These are phyloP conservation scores for Malus asiatica DNA, from an alignment of 306 rosid genomes.

Conservation along the genomic window DNA sequence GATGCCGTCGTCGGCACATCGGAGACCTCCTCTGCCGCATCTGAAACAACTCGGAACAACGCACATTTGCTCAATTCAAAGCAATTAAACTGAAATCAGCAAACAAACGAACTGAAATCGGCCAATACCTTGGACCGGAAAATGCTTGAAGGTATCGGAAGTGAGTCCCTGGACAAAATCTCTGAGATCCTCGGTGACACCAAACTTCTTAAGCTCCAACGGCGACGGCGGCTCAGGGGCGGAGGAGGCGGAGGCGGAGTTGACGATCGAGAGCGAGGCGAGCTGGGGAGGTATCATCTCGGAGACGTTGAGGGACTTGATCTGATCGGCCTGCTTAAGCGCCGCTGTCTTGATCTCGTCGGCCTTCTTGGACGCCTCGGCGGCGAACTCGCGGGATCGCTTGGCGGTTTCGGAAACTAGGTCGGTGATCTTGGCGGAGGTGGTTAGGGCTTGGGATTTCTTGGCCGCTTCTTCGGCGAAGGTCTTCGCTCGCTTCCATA, in stretches of 20 bases:
- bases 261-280: conserved; percentile 35
- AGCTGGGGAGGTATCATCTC: conserved; percentile 70
- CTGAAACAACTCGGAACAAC: conserved; percentile 33
- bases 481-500: conserved; percentile 79
- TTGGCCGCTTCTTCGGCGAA: conserved; percentile 96
- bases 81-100: neutral
- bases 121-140: conserved; percentile 60
- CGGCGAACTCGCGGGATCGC: conserved; percentile 85
- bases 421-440: conserved; percentile 64
- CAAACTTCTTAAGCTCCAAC: conserved; percentile 48
- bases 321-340: conserved; percentile 69
- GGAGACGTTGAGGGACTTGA: conserved; percentile 68
- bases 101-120: neutral
- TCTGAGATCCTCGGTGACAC: conserved; percentile 77
- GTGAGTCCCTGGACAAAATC: conserved; percentile 86
- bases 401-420: conserved; percentile 89
- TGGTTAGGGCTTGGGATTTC: conserved; percentile 55
- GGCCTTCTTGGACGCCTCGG: conserved; percentile 89
- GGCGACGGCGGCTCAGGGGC: conserved; percentile 18
- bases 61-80: neutral
- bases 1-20: conserved; percentile 50
- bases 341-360: conserved; percentile 81
- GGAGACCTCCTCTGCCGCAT: conserved; percentile 50
- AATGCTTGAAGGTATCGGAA: conserved; percentile 72
- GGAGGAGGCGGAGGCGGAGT: conserved; percentile 17